phyloP scores from a whole-genome alignment of 2,329 filamentous ascomycete genomes.

The Metarhizium sp. region DNA sequence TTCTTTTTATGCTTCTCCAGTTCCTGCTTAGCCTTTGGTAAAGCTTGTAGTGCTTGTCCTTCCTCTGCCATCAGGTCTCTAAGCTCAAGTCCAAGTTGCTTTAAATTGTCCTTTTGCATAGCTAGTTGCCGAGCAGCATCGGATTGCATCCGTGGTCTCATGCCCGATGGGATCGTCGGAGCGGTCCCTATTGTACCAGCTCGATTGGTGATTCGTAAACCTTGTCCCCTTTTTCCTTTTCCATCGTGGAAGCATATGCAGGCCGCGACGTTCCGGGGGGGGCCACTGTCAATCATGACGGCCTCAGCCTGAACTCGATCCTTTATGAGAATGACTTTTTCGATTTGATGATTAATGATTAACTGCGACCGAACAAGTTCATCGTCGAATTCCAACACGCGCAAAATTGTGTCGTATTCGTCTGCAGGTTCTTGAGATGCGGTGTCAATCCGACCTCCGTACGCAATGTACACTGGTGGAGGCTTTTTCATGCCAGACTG shows the following conservation, averaged over 20 bases:
- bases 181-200: slow-evolving; percentile 31
- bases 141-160: slow-evolving; percentile 66
- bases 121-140: slow-evolving; percentile 60
- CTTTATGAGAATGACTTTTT: slow-evolving; percentile 73
- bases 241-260: slow-evolving; percentile 62
- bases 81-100: slow-evolving; percentile 47
- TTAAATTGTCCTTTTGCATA: slow-evolving; percentile 37
- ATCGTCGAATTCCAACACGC: slow-evolving; percentile 74
- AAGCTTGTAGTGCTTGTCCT: slow-evolving; percentile 35
- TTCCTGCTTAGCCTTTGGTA: slow-evolving; percentile 37
- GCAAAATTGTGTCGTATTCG: slow-evolving; percentile 66
- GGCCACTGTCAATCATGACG: slow-evolving; percentile 54
- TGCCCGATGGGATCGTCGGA: slow-evolving; percentile 35
- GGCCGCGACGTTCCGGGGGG: slow-evolving; percentile 60
- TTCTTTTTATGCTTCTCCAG: slow-evolving; percentile 32
- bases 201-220: slow-evolving; percentile 44
- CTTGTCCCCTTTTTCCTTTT: slow-evolving; percentile 42
- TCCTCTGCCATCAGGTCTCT: slow-evolving; percentile 39
- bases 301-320: slow-evolving; percentile 55
- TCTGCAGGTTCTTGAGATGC: slow-evolving; percentile 58
- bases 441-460: slow-evolving; percentile 25
- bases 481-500: slow-evolving; percentile 41
- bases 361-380: slow-evolving; percentile 69
- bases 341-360: slow-evolving; percentile 73
- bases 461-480: slow-evolving; percentile 29